These are phyloP conservation scores for Coemansia sp. DNA, from an alignment of 192 early-diverging fungal genomes.

Conservation along the genomic window DNA sequence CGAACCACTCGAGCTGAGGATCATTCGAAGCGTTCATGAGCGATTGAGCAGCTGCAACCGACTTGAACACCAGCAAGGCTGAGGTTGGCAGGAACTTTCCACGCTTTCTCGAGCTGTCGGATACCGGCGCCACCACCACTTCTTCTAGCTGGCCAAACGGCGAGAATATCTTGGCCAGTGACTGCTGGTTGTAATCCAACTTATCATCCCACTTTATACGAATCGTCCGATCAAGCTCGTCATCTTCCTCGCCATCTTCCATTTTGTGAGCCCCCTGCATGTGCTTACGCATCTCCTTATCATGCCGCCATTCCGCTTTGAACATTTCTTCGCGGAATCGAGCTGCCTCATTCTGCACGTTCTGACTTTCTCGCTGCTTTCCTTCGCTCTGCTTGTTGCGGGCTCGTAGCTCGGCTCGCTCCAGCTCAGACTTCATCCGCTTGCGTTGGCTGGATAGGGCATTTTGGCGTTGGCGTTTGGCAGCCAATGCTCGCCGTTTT, in stretches of 20 bases:
- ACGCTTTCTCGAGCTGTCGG: conserved; percentile 7
- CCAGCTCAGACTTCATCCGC: conserved; percentile 46
- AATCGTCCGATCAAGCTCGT: conserved; percentile 39
- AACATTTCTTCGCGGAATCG: conserved; percentile 30
- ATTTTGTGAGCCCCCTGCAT: neutral
- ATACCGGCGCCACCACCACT: conserved; percentile 37
- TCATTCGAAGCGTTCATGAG: conserved; percentile 26
- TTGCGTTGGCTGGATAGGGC: conserved; percentile 32
- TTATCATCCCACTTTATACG: conserved; percentile 31
- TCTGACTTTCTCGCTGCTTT: conserved; percentile 9
- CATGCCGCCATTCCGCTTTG: conserved; percentile 19
- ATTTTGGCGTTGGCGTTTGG: conserved; percentile 44
- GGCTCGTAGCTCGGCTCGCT: conserved; percentile 25
- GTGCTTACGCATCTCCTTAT: conserved; percentile 37
- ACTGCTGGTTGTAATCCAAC: neutral
- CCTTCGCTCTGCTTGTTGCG: conserved; percentile 10
- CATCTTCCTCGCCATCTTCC: neutral
- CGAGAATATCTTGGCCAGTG: conserved; percentile 20
- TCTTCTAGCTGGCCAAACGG: conserved; percentile 42
- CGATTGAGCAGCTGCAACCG: conserved; percentile 36
- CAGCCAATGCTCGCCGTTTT: conserved; percentile 19
- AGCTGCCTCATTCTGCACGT: conserved; percentile 25
- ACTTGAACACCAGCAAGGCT: conserved; percentile 38
- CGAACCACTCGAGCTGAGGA: conserved; percentile 10
- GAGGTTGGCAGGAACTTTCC: conserved; percentile 8